Conservation (phyloP, 148 eudicot genomes). For the Euryodendron excelsum region DNA sequence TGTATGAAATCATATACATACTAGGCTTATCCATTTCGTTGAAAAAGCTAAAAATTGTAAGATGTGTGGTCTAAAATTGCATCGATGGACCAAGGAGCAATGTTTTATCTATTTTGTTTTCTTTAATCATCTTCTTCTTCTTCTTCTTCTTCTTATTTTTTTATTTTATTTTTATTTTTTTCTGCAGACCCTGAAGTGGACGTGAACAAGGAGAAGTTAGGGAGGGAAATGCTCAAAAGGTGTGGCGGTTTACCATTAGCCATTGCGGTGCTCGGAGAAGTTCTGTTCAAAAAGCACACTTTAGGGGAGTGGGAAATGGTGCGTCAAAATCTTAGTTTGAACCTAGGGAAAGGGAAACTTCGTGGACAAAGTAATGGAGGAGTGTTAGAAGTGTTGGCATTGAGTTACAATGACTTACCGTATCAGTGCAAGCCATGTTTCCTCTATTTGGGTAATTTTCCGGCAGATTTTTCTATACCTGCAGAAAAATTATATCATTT, state of each 20-base stretch:
- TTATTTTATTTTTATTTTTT: no score
- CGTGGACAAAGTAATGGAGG: background rate
- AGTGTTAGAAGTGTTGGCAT: background rate
- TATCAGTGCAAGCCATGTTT: background rate
- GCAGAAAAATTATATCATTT: background rate
- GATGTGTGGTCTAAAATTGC: no score
- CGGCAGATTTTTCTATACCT: background rate
- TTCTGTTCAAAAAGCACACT: conserved; percentile 13
- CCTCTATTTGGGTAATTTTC: background rate
- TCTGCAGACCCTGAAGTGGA: background rate
- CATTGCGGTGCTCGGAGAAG: conserved; percentile 44
- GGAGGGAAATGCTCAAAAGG: conserved; percentile 29
- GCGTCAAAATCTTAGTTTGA: conserved; percentile 12
- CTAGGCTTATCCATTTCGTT: no score
- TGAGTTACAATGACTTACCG: background rate
- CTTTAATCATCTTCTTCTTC: no score
- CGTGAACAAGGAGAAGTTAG: conserved; percentile 28
- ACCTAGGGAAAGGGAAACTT: background rate
- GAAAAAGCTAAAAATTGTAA: no score
- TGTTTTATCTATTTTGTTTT: no score
- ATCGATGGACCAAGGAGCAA: no score
- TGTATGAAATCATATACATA: no score
- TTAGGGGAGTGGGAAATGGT: background rate
- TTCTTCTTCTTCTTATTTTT: no score
- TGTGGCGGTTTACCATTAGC: conserved; percentile 52